Base-by-base conservation (phyloP, 2,329 filamentous ascomycete genomes). In the Malbranchea zuffiana region DNA sequence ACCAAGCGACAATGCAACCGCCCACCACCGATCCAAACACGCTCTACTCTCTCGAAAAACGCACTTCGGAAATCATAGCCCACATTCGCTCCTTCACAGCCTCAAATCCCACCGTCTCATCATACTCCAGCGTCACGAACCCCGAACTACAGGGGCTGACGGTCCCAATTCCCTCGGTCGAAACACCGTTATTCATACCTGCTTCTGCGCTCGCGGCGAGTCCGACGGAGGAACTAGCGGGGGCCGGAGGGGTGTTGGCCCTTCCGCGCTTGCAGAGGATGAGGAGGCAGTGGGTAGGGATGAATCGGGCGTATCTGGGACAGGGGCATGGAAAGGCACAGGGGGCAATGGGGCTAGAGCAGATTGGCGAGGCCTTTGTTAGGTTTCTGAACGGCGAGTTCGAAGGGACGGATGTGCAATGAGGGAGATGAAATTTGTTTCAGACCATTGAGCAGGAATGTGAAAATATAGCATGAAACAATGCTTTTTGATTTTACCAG, bases 361-460 rank as follows among this genome's bases (percentile, higher is more conserved):
- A 62, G 42, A 51, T 65, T 10, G 54, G 53, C 1, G 60, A 62
- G 51, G 62, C 62, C 5, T 67, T 67, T 57, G 60, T 66, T 37
- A 50, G 58, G 37, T 67, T 65, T 48, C 46, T 67, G 43, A 65
- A 65, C 49, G 55, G 53, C 17, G 61, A 62, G 35, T 62, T 65
- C 47, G 57, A 53, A 25, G 59, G 54, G 12, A 16, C 35, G 31
- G 28, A 20, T 24, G 19, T 20, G n/a, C 7, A 34, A 20, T 21
- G 6, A 17, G 18, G 6, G 3, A 25, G 23, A 12, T 3, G 10
- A 25, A 12, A 25, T 12, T 25, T 8, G 23, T 25, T 25, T 25
- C 23, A 25, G n/a, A n/a, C n/a, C n/a, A n/a, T n/a, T n/a, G n/a
- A n/a, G n/a, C n/a, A n/a, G n/a, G n/a, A n/a, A n/a, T n/a, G n/a